Conservation (phyloP, 2,329 filamentous ascomycete species). For the Aspergillus transmontanensis region DNA sequence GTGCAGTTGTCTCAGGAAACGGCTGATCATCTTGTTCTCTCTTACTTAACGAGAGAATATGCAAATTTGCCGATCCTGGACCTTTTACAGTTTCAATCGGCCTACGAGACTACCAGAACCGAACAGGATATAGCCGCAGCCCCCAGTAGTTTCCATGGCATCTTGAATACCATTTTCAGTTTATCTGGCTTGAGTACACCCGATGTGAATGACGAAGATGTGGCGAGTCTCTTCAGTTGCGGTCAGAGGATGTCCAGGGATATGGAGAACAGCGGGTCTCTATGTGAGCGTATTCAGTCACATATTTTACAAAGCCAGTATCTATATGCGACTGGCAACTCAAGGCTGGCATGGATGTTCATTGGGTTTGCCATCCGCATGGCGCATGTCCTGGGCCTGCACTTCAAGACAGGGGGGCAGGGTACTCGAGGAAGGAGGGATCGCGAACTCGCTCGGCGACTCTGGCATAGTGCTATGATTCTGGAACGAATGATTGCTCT, state of each 20-base stretch:
- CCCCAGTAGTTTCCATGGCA: conserved; percentile 18
- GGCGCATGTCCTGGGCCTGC: conserved; percentile 23
- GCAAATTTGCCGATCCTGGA: conserved; percentile 30
- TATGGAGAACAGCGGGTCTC: conserved; percentile 14
- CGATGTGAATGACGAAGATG: conserved; percentile 11
- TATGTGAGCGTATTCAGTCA: conserved; percentile 21
- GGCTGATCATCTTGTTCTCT: conserved; percentile 20
- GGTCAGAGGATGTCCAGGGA: conserved; percentile 21
- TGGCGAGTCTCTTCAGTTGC: conserved; percentile 19
- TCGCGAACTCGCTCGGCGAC: conserved; percentile 23
- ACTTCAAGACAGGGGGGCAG: conserved; percentile 20
- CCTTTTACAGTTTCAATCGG: conserved; percentile 18
- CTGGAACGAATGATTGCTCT: conserved; percentile 28
- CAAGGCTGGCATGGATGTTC: conserved; percentile 24
- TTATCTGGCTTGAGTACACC: conserved; percentile 18
- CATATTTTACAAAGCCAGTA: conserved; percentile 27
- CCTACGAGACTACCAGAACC: conserved; percentile 15
- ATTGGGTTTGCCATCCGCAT: conserved; percentile 25
- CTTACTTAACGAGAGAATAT: conserved; percentile 28
- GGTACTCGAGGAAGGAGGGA: conserved; percentile 15
- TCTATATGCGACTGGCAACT: conserved; percentile 23
- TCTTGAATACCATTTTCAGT: conserved; percentile 24
- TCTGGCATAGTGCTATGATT: conserved; percentile 31
- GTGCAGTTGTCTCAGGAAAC: conserved; percentile 17
- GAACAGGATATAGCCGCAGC: conserved; percentile 8